Base-by-base conservation (phyloP, 805 yeast species). In the Kodamaea laetipori region DNA sequence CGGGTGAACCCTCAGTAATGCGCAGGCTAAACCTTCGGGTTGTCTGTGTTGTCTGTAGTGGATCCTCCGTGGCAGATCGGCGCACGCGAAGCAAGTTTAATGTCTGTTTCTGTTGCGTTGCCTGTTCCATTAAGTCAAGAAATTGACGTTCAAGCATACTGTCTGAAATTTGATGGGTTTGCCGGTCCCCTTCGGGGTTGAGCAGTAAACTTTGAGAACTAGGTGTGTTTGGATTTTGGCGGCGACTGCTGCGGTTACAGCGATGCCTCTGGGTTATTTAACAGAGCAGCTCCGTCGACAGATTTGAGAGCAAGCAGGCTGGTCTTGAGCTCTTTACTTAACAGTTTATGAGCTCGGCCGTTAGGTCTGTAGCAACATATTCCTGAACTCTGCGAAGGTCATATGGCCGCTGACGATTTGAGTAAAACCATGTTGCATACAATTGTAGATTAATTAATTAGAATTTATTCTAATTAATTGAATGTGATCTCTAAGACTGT, bases 401-500 rank as follows among this genome's bases (percentile, higher is more conserved):
- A 86, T 75, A 61, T 71, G 94, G 82, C 95, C 81, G 60, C 76
- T 92, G 81, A 83, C 84, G 96, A 94, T 82, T 88, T 87, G 97
- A 92, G 98, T 90, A 87, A 87, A 90, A 90, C 98, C 98, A 90
- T 92, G 95, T 89, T 82, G 97, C 95, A 74, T 66, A 92, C 97
- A 92, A 82, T 57, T 34, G 31, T 39, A 24, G 33, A 21, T 11
- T 17, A n/a, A n/a, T n/a, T n/a, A n/a, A 33, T 10, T n/a, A n/a
- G n/a, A n/a, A n/a, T 21, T 21, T 21, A 6, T 21, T 21, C 24
- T 21, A 21, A 21, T 6, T 21, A 6, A 6, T 21, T 21, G 31
- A 8, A 15, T 27, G 31, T n/a, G n/a, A n/a, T n/a, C n/a, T n/a
- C n/a, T n/a, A n/a, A n/a, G n/a, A n/a, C n/a, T n/a, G n/a, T n/a